Percentiles rank a stretch among this genome's conserved stretches.
phyloP scores from a whole-genome alignment of 2,329 filamentous ascomycete species.

The Blumeriella jaapii region DNA sequence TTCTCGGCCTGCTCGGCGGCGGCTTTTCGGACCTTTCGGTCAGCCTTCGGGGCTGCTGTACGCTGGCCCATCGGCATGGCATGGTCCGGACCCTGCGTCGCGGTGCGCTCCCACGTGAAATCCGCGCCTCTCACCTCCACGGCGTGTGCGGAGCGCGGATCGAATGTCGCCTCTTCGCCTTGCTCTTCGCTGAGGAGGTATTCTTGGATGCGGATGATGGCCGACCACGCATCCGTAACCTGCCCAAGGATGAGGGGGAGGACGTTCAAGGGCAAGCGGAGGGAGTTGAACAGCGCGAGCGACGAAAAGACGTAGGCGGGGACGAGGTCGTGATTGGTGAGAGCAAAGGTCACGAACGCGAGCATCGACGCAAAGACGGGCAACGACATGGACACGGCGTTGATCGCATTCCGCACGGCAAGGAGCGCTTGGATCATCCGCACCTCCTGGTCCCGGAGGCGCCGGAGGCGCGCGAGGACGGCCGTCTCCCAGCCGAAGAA shows the following conservation, averaged over 20 bases:
- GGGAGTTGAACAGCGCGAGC: slow-evolving; percentile 81
- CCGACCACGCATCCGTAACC: slow-evolving; percentile 79
- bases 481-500: slow-evolving; percentile 92
- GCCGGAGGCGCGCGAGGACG: slow-evolving; percentile 65
- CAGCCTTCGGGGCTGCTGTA: slow-evolving; percentile 25
- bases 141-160: slow-evolving; percentile 50
- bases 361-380: slow-evolving; percentile 94
- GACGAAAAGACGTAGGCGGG: slow-evolving; percentile 85
- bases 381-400: slow-evolving; percentile 46
- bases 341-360: slow-evolving; percentile 73
- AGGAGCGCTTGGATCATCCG: slow-evolving; percentile 73
- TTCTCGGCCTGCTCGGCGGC: slow-evolving; percentile 33
- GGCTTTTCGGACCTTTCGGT: slow-evolving; percentile 33
- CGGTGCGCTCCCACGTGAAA: slow-evolving; percentile 78
- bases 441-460: slow-evolving; percentile 68
- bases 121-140: slow-evolving; percentile 60
- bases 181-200: slow-evolving; percentile 81
- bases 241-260: slow-evolving; percentile 82
- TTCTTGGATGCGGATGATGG: slow-evolving; percentile 73
- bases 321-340: slow-evolving; percentile 53
- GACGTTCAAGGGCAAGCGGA: slow-evolving; percentile 82
- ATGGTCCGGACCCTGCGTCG: slow-evolving; percentile 40
- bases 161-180: slow-evolving; percentile 51
- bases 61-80: slow-evolving; percentile 31
- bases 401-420: slow-evolving; percentile 55